A percentile compares a stretch with the other conserved stretches of the same genome.
Evolutionary conservation across 202 grass and related monocot genomes (phyloP).

Genomic region (Hordeum pubiflorum): DNA sequence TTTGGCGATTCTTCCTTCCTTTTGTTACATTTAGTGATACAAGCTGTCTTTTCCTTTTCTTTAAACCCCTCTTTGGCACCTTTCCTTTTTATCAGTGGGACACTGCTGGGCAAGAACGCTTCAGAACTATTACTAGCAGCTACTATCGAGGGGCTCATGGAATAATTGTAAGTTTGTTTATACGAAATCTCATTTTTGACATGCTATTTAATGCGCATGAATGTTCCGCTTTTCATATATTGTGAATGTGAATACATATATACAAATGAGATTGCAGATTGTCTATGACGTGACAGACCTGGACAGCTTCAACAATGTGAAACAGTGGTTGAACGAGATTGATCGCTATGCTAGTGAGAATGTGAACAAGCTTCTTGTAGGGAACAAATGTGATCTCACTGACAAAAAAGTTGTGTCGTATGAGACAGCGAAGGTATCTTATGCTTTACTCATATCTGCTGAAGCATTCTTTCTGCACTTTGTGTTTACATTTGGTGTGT

Average conservation of each 20-base stretch:
- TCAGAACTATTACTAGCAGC: constrained; percentile 81
- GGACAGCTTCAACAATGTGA: constrained; percentile 74
- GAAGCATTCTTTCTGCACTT: not conserved
- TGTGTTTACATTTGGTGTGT: not conserved
- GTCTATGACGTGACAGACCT: constrained; percentile 80
- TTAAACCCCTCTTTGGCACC: not conserved
- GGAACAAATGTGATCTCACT: constrained; percentile 70
- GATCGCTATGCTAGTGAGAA: constrained; percentile 68
- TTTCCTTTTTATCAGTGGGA: constrained; percentile 46
- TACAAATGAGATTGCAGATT: constrained; percentile 35
- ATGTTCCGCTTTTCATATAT: not conserved
- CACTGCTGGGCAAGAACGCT: constrained; percentile 77
- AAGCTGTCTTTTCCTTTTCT: not conserved
- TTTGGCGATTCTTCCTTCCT: not conserved
- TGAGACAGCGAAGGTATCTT: constrained; percentile 53
- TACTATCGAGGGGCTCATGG: constrained; percentile 79
- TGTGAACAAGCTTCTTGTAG: constrained; percentile 80
- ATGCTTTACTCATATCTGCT: not conserved
- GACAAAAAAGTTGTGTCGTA: constrained; percentile 62
- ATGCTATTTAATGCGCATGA: constrained; percentile 9
- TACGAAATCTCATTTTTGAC: not conserved
- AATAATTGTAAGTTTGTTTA: constrained; percentile 56
- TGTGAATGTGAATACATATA: not conserved
- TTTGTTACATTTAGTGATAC: not conserved
- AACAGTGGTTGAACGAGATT: constrained; percentile 76